Evolutionary conservation across 345 rosid species (phyloP).

Genomic region (Physaria fendleri): DNA sequence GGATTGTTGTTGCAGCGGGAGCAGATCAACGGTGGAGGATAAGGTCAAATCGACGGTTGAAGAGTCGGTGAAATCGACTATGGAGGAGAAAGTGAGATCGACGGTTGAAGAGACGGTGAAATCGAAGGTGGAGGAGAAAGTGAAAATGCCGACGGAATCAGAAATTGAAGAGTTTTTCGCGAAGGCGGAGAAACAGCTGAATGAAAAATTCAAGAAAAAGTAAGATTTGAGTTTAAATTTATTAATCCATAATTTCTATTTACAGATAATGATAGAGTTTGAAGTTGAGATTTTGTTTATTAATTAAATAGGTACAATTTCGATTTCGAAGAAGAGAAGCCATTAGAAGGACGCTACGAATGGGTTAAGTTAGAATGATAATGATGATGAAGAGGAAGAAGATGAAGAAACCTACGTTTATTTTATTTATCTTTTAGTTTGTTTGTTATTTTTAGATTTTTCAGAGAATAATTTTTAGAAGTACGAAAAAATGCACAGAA

Average conservation of each 20-base stretch:
- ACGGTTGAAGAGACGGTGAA: too few species aligned
- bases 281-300: too few species aligned
- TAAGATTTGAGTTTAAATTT: constrained; percentile 11
- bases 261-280: neutral
- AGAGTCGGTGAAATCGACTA: constrained; percentile 17
- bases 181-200: constrained; percentile 42
- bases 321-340: constrained; percentile 54
- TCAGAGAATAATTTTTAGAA: constrained; percentile 6
- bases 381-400: neutral
- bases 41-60: too few species aligned
- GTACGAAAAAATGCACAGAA: too few species aligned
- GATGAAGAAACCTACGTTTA: neutral
- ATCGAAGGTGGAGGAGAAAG: constrained; percentile 33
- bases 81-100: constrained; percentile 32
- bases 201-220: constrained; percentile 46
- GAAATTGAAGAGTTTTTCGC: constrained; percentile 72
- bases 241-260: neutral
- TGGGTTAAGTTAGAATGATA: constrained; percentile 48
- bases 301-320: constrained; percentile 48
- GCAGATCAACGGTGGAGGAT: constrained; percentile 12
- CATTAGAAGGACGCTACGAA: constrained; percentile 70
- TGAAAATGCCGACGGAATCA: constrained; percentile 37
- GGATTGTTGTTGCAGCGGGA: constrained; percentile 37
- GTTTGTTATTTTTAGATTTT: constrained; percentile 6
- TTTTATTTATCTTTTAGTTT: constrained; percentile 2